Evolutionary conservation across 208 protist species (phyloP), one percentile per base, ranked within the genome.

Genomic region (Leishmania mexicana): DNA sequence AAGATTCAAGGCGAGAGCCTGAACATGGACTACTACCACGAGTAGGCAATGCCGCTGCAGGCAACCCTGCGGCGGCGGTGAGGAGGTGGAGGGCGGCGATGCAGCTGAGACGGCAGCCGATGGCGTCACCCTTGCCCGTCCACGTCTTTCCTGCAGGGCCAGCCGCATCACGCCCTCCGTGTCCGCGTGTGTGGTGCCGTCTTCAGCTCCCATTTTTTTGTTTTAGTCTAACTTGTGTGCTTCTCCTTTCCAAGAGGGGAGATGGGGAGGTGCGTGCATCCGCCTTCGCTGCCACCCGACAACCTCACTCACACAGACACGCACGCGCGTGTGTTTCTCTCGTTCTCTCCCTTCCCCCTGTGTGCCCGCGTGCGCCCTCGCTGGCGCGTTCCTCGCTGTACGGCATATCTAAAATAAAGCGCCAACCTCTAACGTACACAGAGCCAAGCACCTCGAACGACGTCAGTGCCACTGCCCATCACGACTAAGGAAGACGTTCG

Each of bases 1-100:
- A 84, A 53, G 35, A 87, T 96, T n/a, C 71, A 76, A 47, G 84
- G 70, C 15, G 75, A 84, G 71, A 75, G 51, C 5, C 42, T 88
- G 45, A 58, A 65, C 7, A 47, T 88, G 35, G 28, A 71, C 64
- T 81, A 79, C 76, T 88, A 81, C 80, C 51, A 88, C 70, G 70
- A 83, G 54, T 80, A 76, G 53, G 6, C 51, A 19, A 31, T 53
- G 6, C 70, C 40, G 8, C 10, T 7, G 51, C 73, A 40, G 53
- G 73, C 47, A 38, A n/a, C 49, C 11, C 40, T 53, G n/a, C n/a
- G 4, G 5, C 67, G 10, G 62, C 62, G 62, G 31, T 68, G 31
- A 42, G 62, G 62, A 24, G 31, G 62, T 38, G 31, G 62, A 6
- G 15, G 13, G 62, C 10, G 13, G 62, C 10, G 1, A 31, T 8